Base-by-base conservation (phyloP, 2,329 filamentous ascomycete genomes). In the Cladophialophora chaetospira region DNA sequence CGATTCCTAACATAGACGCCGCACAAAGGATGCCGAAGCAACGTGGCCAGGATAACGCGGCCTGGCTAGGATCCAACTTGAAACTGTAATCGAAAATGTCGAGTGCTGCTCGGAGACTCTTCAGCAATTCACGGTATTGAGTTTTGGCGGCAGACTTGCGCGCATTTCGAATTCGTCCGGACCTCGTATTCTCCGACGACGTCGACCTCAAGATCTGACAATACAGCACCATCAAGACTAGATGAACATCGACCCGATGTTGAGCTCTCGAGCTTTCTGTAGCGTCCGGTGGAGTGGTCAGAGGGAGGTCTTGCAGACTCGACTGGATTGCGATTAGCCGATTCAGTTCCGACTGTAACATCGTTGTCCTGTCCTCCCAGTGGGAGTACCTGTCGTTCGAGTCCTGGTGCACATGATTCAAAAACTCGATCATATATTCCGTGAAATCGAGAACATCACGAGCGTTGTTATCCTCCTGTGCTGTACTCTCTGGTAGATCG, bases 1-100 rank as follows among this genome's bases (percentile, higher is more conserved):
- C 57, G 36, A 62, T 60, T 31, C 56, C 60, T 29, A 62, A 21
- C 31, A 62, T 52, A 2, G 38, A 31, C 4, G 51, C 50, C 6
- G 57, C 60, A 33, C 49, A 62, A 45, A 55, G 60, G 11, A 59
- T 38, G 11, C 60, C 60, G 38, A 62, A 60, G 33, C 60, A 62
- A 6, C 57, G 56, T 9, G 56, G 47, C 60, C 60, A 62, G 3
- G 46, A 57, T 25, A 52, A 53, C 15, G 36, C 45, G 5, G 60
- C 33, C 17, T 48, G 31, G 15, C 46, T 43, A 6, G 53, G 21
- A n/a, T 62, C 60, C 13, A 59, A 36, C 25, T 28, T 29, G 28
- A 50, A 38, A 28, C 55, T 53, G 38, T 52, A 55, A 15, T 62
- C 53, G 38, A 62, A 62, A 5, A 58, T 29, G 15, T 57, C 57